Evolutionary conservation across 768 basidiomycete species (phyloP), one percentile per base, ranked within the genome.

Genomic region (Chlorophyllum brunneum): DNA sequence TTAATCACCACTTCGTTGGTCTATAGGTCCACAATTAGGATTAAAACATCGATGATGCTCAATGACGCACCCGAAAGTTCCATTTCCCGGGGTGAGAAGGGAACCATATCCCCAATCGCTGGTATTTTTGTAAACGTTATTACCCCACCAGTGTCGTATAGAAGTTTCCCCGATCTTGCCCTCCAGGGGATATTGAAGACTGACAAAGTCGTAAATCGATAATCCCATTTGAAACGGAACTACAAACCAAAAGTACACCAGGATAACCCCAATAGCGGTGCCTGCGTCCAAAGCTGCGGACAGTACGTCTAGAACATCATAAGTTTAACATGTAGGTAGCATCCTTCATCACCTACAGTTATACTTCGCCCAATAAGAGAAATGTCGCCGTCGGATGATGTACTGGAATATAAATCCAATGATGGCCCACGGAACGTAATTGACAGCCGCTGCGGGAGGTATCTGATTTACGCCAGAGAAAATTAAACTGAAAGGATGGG

Each of bases 401-500:
- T 75, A 86, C 58, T 88, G 90, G 70, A 93, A 92, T 23, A 90
- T 67, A 63, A 91, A 92, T 15, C 84, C 82, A 24, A 85, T 73
- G 46, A 82, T 69, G 63, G 85, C 80, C 86, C 86, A 92, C 2
- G 86, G 83, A 2, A 92, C 76, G 61, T 86, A 95, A 65, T 95
- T 95, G 59, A 92, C 76, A 2, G 90, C 86, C 0, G 83, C 88
- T 10, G 90, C 90, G 7, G 91, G 90, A 0, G 92, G 92, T 41
- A 94, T 88, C 48, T 70, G 68, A 18, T 71, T 68, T 3, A 85
- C 78, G 2, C 88, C 91, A 23, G 79, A 77, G 61, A 91, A 86
- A 60, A 91, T 77, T 44, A 89, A 81, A 48, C 79, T 81, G 39
- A 16, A 43, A 16, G 29, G 2, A n/a, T 38, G 27, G 31, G 27